Evolutionary conservation across 139 green algal species (phyloP), one percentile per base, ranked within the genome.

Genomic region (Mesostigma viride): DNA sequence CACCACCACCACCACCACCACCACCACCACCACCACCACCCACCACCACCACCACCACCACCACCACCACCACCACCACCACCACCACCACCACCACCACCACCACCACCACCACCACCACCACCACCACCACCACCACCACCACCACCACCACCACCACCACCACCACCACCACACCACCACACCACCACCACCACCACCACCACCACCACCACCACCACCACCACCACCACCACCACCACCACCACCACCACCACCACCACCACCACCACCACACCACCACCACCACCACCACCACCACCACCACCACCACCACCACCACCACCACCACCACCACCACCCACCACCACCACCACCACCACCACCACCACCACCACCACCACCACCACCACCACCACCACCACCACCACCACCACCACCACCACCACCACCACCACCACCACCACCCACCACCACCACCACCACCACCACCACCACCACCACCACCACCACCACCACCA

Each of bases 281-380:
- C n/a, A n/a, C n/a, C n/a, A n/a, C n/a, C 40, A 48, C 40, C 40
- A 48, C 40, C 40, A 48, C 40, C 40, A 48, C 40, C 40, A 48
- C 40, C 40, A 48, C 40, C 40, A 48, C 40, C 40, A 48, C 40
- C 40, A 48, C 40, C 40, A 48, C 40, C 40, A 48, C 40, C 40
- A 48, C 40, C 40, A 48, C 40, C 40, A 48, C 40, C 40, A 48
- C 40, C 40, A 48, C 40, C n/a, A n/a, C n/a, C n/a, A n/a, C n/a
- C n/a, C n/a, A n/a, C n/a, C n/a, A n/a, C n/a, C n/a, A n/a, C n/a
- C 40, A 48, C 40, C 40, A 48, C 40, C 40, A 48, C 40, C 40
- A 48, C 40, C 40, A 48, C 40, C 40, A 48, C 40, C 40, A 48
- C 40, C 40, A 48, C 40, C 40, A 48, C 40, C 40, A 48, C 40